Percentiles rank a stretch among this genome's conserved stretches.
These are phyloP conservation scores for Camellia lanceoleosa DNA, from an alignment of 148 eudicot genomes.

Conservation along the genomic window DNA sequence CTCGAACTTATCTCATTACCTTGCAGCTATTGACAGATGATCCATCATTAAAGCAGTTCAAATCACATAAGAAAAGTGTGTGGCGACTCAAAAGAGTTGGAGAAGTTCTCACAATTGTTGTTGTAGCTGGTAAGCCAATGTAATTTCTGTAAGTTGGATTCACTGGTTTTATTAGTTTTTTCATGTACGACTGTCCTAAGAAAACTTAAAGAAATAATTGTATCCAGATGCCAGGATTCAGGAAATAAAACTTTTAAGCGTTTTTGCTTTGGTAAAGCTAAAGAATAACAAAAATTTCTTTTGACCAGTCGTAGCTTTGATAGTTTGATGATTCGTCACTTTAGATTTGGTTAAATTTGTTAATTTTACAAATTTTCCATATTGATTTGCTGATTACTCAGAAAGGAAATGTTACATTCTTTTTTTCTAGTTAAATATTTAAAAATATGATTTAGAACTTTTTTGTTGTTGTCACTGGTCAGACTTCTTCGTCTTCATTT, in stretches of 20 bases:
- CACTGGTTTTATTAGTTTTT: background rate
- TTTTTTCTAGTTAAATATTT: background rate
- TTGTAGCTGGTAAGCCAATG: slow-evolving; percentile 70
- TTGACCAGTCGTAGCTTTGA: background rate
- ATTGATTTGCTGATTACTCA: background rate
- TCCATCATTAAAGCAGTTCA: slow-evolving; percentile 71
- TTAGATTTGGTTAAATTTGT: background rate
- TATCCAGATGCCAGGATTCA: background rate
- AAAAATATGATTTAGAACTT: background rate
- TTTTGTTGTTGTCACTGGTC: background rate
- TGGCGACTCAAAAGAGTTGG: slow-evolving; percentile 60
- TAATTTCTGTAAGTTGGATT: slow-evolving; percentile 6
- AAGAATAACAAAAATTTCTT: background rate
- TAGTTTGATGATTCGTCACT: background rate
- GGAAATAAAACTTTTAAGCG: background rate
- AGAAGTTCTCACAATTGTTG: slow-evolving; percentile 71
- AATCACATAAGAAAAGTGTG: slow-evolving; percentile 66
- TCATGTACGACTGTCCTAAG: background rate
- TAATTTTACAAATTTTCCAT: background rate
- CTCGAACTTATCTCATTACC: slow-evolving; percentile 13
- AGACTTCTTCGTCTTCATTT: background rate
- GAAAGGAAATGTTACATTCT: background rate
- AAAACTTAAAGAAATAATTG: background rate
- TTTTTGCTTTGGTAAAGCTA: background rate
- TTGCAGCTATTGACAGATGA: slow-evolving; percentile 83